Conservation (phyloP, 495 filamentous ascomycete genomes). For the Extremus antarcticus region DNA sequence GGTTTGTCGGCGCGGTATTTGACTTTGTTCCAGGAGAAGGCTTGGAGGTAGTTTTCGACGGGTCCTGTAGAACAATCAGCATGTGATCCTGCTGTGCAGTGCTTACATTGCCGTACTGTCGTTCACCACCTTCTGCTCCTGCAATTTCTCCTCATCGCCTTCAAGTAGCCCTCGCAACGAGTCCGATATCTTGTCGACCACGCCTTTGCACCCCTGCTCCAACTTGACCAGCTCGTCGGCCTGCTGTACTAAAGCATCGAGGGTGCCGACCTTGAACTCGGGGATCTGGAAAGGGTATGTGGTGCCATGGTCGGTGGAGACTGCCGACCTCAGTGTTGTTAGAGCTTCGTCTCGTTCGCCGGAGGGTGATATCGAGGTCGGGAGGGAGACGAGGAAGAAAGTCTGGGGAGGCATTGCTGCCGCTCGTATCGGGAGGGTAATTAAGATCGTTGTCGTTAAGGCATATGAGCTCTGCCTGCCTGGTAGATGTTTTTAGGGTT, state of each 20-base stretch:
- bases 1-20: slow-evolving; percentile 90
- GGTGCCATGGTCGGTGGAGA: slow-evolving; percentile 64
- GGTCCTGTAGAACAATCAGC: slow-evolving; percentile 44
- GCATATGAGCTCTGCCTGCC: too few relatives aligned
- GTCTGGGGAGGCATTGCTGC: slow-evolving; percentile 35
- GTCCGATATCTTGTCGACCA: slow-evolving; percentile 81
- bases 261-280: slow-evolving; percentile 91
- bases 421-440: slow-evolving; percentile 19
- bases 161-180: slow-evolving; percentile 69
- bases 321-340: slow-evolving; percentile 54
- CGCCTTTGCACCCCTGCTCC: slow-evolving; percentile 61
- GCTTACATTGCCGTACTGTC: slow-evolving; percentile 56
- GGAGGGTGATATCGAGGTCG: slow-evolving; percentile 59
- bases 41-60: slow-evolving; percentile 80
- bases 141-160: slow-evolving; percentile 69
- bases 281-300: slow-evolving; percentile 73
- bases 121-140: slow-evolving; percentile 85
- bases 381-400: slow-evolving; percentile 57
- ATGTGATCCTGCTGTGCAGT: not conserved
- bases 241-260: slow-evolving; percentile 93
- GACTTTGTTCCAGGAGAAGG: slow-evolving; percentile 91
- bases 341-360: slow-evolving; percentile 72
- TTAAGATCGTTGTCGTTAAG: slow-evolving; percentile 33
- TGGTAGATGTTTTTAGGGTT: too few relatives aligned
- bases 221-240: slow-evolving; percentile 92